phyloP scores from a whole-genome alignment of 2,329 filamentous ascomycete genomes.

The Aspergillus neoniger region DNA sequence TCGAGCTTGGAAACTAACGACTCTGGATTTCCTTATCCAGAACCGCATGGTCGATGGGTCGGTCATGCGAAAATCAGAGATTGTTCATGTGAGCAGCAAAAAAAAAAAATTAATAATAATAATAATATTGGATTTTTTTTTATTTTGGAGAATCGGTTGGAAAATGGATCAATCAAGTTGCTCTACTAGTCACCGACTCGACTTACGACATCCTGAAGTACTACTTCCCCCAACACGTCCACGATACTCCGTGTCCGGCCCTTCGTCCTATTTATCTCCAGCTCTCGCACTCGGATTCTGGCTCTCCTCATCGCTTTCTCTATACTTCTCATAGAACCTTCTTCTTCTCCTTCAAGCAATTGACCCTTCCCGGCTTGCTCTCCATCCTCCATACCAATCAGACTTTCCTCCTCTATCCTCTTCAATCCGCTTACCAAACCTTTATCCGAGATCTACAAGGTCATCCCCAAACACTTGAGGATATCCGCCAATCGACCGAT shows the following conservation, averaged over 20 bases:
- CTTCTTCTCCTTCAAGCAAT: background rate
- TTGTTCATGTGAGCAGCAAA: constrained; percentile 38
- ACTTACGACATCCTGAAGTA: constrained; percentile 5
- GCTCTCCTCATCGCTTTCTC: background rate
- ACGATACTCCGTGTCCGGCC: background rate
- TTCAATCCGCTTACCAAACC: background rate
- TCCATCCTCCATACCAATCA: background rate
- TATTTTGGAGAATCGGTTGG: background rate
- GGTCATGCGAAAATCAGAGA: constrained; percentile 14
- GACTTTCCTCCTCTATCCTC: background rate
- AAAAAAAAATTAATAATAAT: constrained; percentile 16
- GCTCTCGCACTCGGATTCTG: background rate
- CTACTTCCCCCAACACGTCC: background rate
- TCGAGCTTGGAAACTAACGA: no score
- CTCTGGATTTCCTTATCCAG: background rate
- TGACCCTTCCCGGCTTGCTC: background rate
- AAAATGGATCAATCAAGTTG: constrained; percentile 1
- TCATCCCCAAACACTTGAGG: background rate
- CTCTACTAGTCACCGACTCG: background rate
- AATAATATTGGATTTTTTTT: background rate
- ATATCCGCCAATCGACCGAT: constrained; percentile 1
- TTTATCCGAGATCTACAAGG: background rate
- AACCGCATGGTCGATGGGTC: constrained; percentile 18
- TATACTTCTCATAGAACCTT: background rate
- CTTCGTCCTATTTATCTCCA: background rate